These are phyloP conservation scores for Cercospora canescens DNA, from an alignment of 2,329 filamentous ascomycete species.

Conservation along the genomic window DNA sequence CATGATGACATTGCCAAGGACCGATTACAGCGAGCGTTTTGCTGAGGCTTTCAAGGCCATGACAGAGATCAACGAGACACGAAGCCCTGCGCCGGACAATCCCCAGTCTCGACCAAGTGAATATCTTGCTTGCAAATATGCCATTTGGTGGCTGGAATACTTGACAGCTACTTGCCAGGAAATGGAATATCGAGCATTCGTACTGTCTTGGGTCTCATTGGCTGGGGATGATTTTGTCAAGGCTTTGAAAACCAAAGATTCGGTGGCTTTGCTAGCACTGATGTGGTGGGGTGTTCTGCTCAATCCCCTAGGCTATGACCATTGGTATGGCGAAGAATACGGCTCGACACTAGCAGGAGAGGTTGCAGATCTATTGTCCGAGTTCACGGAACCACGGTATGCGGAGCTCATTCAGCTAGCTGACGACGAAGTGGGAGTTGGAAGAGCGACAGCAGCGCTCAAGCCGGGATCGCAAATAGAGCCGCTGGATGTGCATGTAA, in stretches of 20 bases:
- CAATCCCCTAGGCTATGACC: constrained; percentile 9
- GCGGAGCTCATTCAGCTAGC: not conserved
- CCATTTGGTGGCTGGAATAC: constrained; percentile 14
- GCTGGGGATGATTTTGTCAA: constrained; percentile 15
- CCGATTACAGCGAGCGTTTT: not conserved
- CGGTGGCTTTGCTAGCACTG: constrained; percentile 11
- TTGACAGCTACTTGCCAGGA: constrained; percentile 11
- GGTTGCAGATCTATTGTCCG: constrained; percentile 1
- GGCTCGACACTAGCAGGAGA: constrained; percentile 10
- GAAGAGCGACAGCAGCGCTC: not conserved
- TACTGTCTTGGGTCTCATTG: constrained; percentile 13
- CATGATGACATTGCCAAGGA: constrained; percentile 8
- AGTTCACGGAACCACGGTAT: not conserved
- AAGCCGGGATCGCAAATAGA: constrained; percentile 2
- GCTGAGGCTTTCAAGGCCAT: not conserved
- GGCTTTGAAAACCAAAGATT: constrained; percentile 15
- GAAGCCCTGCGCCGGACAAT: not conserved
- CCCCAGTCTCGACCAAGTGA: not conserved
- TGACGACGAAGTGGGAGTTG: not conserved
- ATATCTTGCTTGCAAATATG: constrained; percentile 17
- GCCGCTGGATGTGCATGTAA: not conserved
- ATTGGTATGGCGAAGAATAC: constrained; percentile 20
- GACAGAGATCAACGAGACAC: constrained; percentile 7
- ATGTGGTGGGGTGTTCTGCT: constrained; percentile 21
- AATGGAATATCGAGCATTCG: constrained; percentile 6